These are phyloP conservation scores for Wallacemonas rigidus DNA, from an alignment of 208 protist species.

Conservation along the genomic window DNA sequence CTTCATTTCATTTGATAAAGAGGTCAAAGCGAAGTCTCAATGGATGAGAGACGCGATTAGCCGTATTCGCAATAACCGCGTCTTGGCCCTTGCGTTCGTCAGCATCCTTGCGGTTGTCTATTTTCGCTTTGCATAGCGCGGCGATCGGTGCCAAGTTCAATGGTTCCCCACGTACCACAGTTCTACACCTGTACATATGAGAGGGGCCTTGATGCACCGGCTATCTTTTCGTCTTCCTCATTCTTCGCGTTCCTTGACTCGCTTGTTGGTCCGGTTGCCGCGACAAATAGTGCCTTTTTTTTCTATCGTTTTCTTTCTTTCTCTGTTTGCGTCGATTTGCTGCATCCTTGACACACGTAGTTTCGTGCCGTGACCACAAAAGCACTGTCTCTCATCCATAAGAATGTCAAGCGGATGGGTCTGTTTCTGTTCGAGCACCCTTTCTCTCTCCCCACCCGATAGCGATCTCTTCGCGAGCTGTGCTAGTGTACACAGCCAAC, in stretches of 20 bases:
- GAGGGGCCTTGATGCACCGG: too few relatives aligned
- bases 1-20: constrained; percentile 7
- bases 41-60: not conserved
- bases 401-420: too few relatives aligned
- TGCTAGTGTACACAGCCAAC: too few relatives aligned
- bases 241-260: too few relatives aligned
- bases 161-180: too few relatives aligned
- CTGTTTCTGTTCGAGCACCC: too few relatives aligned
- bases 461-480: too few relatives aligned
- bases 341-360: not conserved
- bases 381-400: too few relatives aligned
- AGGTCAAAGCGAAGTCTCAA: not conserved
- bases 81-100: constrained; percentile 6
- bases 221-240: too few relatives aligned
- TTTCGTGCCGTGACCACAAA: not conserved
- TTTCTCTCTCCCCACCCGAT: too few relatives aligned
- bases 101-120: constrained; percentile 8
- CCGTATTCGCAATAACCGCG: constrained; percentile 7
- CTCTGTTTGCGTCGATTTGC: not conserved
- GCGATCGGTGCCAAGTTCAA: not conserved
- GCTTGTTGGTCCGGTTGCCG: too few relatives aligned
- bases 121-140: constrained; percentile 1
- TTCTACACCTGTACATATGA: too few relatives aligned
- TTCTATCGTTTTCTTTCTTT: not conserved
- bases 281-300: not conserved